Base-by-base conservation (phyloP, 352 stramenopile genomes). In the Hyaloperonospora brassicae region DNA sequence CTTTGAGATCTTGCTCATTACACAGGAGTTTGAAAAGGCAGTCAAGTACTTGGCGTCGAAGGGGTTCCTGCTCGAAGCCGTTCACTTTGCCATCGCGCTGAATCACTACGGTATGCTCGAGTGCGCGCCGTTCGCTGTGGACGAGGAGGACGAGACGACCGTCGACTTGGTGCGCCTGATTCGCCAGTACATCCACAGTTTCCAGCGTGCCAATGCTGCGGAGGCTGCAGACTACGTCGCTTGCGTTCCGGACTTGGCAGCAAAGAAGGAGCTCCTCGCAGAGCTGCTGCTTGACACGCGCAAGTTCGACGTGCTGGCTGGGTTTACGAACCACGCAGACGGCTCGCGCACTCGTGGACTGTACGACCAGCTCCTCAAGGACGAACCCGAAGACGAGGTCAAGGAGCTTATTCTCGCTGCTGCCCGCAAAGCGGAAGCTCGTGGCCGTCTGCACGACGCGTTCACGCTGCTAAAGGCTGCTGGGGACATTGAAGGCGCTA, bases 181-280 rank as follows among this genome's bases (percentile, higher is more conserved):
- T n/a, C 84, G 84, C 11, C 84, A 93, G 55, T 93, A 90, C 61
- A 67, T 91, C 34, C 84, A 93, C 50, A 64, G 64, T 6, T 93
- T 93, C 70, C 84, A 93, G 59, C 76, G 80, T 22, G 78, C 72
- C 9, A 84, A 93, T 40, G 68, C 84, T 5, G 66, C 64, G 1
- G 84, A 93, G n/a, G 79, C 84, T 3, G 79, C 84, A 27, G 79
- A 91, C 62, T 93, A 93, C 51, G 70, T 88, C 47, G 77, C 76
- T 0, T 90, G 79, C 49, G 79, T 90, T 48, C 68, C 76, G 10
- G 77, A 89, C 31, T 25, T 73, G 4, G 45, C 65, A 27, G 70
- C 69, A 7, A 86, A 87, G 66, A 87, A 87, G 48, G 79, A 89
- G 31, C 48, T 93, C 13, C 62, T 89, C 17, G 66, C 74, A 0